Percentiles rank a stretch among this genome's conserved stretches.
Conservation (phyloP, 805 yeast species). For the Candida coleopterorum region DNA sequence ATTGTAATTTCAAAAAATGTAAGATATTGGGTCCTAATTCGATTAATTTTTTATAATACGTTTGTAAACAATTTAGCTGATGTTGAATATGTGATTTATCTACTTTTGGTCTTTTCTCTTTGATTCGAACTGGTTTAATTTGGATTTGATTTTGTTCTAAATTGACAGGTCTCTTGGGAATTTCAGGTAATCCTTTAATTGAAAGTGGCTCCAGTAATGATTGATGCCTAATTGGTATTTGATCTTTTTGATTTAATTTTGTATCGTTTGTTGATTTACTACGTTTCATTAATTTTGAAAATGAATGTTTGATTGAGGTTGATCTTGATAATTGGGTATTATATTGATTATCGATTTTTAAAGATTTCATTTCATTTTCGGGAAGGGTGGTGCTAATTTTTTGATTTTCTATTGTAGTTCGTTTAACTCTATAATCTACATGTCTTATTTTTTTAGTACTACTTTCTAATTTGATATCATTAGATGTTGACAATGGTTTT, state of each 20-base stretch:
- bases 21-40: slow-evolving; percentile 6
- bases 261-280: slow-evolving; percentile 6
- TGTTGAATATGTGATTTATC: slow-evolving; percentile 1
- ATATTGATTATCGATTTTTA: not conserved
- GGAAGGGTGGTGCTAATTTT: not conserved
- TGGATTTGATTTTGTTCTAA: not conserved
- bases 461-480: slow-evolving; percentile 11
- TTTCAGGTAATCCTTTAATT: not conserved
- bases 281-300: slow-evolving; percentile 6
- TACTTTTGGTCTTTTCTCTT: not conserved
- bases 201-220: not conserved
- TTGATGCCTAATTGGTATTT: slow-evolving; percentile 2
- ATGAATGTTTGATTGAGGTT: slow-evolving; percentile 1
- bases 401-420: not conserved
- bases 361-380: too few relatives aligned
- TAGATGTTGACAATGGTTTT: slow-evolving; percentile 8
- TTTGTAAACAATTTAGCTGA: slow-evolving; percentile 1
- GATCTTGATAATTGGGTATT: not conserved
- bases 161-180: too few relatives aligned
- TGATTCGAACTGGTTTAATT: not conserved
- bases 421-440: not conserved
- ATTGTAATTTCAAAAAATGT: slow-evolving; percentile 6
- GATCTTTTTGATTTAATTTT: not conserved
- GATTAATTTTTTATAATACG: slow-evolving; percentile 4
- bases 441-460: not conserved